Base-by-base conservation (phyloP, 2,329 filamentous ascomycete species). In the Microdochium paspali region DNA sequence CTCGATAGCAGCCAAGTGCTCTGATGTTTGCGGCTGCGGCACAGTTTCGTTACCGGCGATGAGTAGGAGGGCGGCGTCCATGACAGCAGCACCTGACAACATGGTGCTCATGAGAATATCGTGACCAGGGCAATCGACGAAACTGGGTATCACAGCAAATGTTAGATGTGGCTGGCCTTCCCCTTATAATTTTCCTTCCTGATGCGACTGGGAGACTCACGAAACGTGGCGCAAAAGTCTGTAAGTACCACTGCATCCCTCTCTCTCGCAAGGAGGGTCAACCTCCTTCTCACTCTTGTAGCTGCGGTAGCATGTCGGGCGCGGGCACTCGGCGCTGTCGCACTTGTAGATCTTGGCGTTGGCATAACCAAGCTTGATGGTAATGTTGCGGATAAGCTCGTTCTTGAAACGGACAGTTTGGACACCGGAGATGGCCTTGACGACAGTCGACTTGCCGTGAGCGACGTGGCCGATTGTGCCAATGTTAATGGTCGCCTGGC, bases 101-200 rank as follows among this genome's bases (percentile, higher is more conserved):
- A 98, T 98, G 61, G 93, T 98, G 72, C 91, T 97, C 93, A 98
- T 98, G 68, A 98, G 90, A 90, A 98, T 98, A 73, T 98, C 93
- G 87, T 98, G 93, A 70, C 93, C 93, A 49, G 93, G 93, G 77
- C 93, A 97, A 70, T 97, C 93, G 58, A 97, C 93, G 67, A 97
- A 98, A 15, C 88, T 91, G 56, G 46, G 58, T 52, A 28, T 3
- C 6, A 12, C 51, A 24, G 50, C 66, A 49, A 66, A 60, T 53
- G 49, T 48, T 26, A 25, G 26, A 51, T 31, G 54, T 46, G 12
- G 49, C 25, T 25, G 28, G 26, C n/a, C n/a, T n/a, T n/a, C n/a
- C n/a, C n/a, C n/a, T n/a, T n/a, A n/a, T n/a, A n/a, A n/a, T n/a
- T n/a, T n/a, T n/a, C n/a, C n/a, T n/a, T n/a, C n/a, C n/a, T n/a